These are phyloP conservation scores for Tilletia walkeri DNA, from an alignment of 1,284 basidiomycete species.

Conservation along the genomic window DNA sequence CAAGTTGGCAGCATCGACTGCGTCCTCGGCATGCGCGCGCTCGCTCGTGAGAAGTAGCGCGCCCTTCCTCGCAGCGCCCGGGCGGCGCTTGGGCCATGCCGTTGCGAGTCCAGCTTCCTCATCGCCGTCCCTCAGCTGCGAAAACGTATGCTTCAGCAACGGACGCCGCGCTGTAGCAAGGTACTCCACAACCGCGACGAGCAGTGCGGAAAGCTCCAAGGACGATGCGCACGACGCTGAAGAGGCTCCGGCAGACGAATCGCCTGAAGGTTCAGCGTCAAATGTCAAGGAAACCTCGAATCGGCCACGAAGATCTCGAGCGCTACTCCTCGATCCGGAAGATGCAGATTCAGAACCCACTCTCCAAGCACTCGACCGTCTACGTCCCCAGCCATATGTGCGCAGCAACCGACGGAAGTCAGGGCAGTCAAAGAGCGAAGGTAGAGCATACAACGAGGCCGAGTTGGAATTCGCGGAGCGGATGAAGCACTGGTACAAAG, in stretches of 20 bases:
- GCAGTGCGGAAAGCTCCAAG: no score
- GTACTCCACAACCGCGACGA: no score
- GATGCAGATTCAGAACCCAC: slow-evolving; percentile 1
- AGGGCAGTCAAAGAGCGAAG: neutral
- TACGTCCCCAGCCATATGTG: neutral
- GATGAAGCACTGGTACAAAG: neutral
- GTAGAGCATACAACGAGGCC: neutral
- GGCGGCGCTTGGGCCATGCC: no score
- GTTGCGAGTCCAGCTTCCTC: no score
- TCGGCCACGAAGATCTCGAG: no score
- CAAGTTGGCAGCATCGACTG: slow-evolving; percentile 1
- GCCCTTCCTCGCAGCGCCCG: no score
- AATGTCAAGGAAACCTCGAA: neutral
- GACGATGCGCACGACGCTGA: no score
- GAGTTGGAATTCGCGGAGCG: neutral
- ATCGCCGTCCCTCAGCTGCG: no score
- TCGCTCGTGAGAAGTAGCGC: neutral
- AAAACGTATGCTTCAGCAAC: no score
- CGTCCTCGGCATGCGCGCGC: neutral
- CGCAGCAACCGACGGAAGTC: neutral
- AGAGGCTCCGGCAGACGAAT: neutral
- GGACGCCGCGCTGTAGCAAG: no score
- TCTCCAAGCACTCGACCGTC: neutral
- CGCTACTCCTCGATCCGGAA: slow-evolving; percentile 2
- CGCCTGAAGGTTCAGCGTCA: neutral